Evolutionary conservation across 2,329 filamentous ascomycete genomes (phyloP).

Genomic region (Pseudocercospora ulei): DNA sequence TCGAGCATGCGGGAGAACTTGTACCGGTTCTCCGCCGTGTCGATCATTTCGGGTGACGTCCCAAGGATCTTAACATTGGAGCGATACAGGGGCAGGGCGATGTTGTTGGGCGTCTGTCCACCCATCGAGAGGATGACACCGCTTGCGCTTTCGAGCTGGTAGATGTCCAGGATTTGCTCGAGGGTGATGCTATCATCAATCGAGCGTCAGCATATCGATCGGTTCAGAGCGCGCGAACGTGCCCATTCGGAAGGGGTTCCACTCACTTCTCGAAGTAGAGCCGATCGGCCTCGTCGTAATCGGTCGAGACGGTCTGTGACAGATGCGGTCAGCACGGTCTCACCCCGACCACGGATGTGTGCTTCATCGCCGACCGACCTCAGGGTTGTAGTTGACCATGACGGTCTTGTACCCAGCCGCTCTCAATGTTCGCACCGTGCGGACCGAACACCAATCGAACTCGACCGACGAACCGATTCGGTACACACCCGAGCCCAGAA

Average conservation of each 20-base stretch:
- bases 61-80: slow-evolving; percentile 86
- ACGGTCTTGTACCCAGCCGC: slow-evolving; percentile 81
- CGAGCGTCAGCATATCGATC: too few relatives aligned
- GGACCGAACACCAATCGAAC: slow-evolving; percentile 97
- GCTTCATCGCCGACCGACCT: too few relatives aligned
- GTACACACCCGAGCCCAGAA: slow-evolving; percentile 90
- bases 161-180: slow-evolving; percentile 74
- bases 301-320: slow-evolving; percentile 68
- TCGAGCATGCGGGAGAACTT: slow-evolving; percentile 99
- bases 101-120: slow-evolving; percentile 96
- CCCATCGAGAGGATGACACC: slow-evolving; percentile 94
- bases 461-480: slow-evolving; percentile 95
- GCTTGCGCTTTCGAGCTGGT: slow-evolving; percentile 67
- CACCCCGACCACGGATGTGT: slow-evolving; percentile 64
- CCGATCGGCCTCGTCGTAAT: slow-evolving; percentile 88
- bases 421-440: slow-evolving; percentile 82
- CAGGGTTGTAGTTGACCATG: slow-evolving; percentile 60
- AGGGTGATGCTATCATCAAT: slow-evolving; percentile 55
- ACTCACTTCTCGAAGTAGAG: slow-evolving; percentile 96
- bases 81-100: slow-evolving; percentile 78
- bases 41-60: slow-evolving; percentile 98
- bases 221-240: too few relatives aligned
- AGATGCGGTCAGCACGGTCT: slow-evolving; percentile 86
- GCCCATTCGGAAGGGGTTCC: too few relatives aligned
- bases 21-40: slow-evolving; percentile 92